Conservation (phyloP, 2,329 filamentous ascomycete species). For the Helicocarpus griseus region DNA sequence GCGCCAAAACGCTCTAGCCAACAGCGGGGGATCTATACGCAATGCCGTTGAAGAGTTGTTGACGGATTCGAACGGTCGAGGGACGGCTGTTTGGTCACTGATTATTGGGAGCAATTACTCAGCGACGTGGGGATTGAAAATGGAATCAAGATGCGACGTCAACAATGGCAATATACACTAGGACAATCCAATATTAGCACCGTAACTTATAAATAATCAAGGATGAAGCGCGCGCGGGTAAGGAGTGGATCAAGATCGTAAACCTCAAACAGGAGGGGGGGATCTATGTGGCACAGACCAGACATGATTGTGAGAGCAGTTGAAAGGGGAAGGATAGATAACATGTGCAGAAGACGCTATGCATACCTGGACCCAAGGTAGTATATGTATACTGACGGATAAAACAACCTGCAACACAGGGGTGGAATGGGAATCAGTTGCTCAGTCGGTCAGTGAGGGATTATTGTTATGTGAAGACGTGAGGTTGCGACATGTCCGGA, state of each 20-base stretch:
- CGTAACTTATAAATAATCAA: background rate
- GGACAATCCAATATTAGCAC: background rate
- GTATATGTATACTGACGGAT: background rate
- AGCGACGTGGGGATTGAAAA: background rate
- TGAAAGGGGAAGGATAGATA: background rate
- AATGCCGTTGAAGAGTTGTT: background rate
- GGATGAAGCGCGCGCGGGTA: background rate
- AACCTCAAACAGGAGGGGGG: background rate
- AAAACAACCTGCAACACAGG: background rate
- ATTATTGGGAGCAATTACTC: background rate
- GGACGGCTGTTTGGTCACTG: background rate
- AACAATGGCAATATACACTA: background rate
- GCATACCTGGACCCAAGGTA: background rate
- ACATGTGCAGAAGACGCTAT: background rate
- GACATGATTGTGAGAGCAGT: background rate
- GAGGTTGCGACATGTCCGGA: background rate
- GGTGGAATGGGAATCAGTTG: too few relatives aligned
- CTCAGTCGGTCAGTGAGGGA: background rate
- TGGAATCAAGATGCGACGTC: background rate
- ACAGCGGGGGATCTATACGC: background rate
- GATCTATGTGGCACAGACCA: background rate
- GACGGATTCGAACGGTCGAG: background rate
- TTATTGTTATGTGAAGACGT: background rate
- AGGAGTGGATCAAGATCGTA: background rate
- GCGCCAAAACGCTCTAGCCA: background rate